Evolutionary conservation across 805 yeast species (phyloP), one percentile per base, ranked within the genome.

Genomic region (Candida bentonensis): DNA sequence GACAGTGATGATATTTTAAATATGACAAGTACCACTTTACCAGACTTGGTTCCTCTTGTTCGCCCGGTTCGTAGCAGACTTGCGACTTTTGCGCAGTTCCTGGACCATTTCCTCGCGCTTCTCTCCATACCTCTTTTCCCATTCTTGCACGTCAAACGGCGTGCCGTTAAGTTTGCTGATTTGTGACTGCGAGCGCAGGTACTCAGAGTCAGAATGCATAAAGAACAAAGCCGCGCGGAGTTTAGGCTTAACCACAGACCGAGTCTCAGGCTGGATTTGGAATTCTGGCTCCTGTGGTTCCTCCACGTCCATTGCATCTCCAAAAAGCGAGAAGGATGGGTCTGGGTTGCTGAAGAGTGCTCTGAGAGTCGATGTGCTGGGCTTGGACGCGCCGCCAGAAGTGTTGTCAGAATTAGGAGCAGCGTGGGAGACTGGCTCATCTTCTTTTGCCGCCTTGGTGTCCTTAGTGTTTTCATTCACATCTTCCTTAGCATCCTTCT

Each of bases 151-250:
- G 9, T 58, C 53, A 25, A 68, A 60, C 2, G 57, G 59, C 3
- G 51, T 51, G 5, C 57, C 64, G 20, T 56, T 55, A 4, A 82
- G 52, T 53, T 77, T 80, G 47, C 73, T 74, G 41, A 86, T 59
- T 58, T 83, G 95, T 0, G 95, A 70, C 62, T 88, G 97, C 0
- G 96, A 79, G 42, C 74, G 75, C 50, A 89, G 66, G 63, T 85
- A 89, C 0, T 96, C 96, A 0, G 96, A 88, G 17, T 82, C 82
- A 11, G 69, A 65, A 58, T 89, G 96, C 1, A 80, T 65, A 72
- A 94, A 89, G 60, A 89, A 88, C 27, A 87, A 65, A 4, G 85
- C 67, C 46, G 53, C 60, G 52, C 46, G 44, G 60, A 57, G 42
- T 56, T 46, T 30, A 56, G 46, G 50, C 4, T 43, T 47, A 3